Evolutionary conservation across 352 stramenopile species (phyloP), one percentile per base, ranked within the genome.

Genomic region (Phytopythium litorale): DNA sequence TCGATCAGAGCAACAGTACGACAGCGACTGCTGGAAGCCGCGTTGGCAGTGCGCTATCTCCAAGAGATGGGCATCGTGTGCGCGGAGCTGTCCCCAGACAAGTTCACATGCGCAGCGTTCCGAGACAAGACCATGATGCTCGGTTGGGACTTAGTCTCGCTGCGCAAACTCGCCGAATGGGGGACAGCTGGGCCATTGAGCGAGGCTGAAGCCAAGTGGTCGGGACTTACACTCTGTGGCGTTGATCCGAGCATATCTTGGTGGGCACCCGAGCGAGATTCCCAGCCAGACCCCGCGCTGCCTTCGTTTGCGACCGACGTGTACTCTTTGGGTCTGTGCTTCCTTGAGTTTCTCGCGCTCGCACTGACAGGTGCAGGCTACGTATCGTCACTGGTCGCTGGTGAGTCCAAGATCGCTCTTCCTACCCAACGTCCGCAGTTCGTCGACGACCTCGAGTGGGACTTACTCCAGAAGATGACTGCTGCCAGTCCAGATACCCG

Each of bases 401-500:
- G 7, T 19, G 19, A 16, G 7, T 21, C 40, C 40, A 21, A 19
- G 15, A 21, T 45, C n/a, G 40, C 40, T 45, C 16, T 45, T 21
- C 65, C 65, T 37, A 32, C n/a, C 11, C 28, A 50, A 1, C 13
- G 53, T 7, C 61, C 68, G 46, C 38, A n/a, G 21, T 75, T 72
- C 25, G 16, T 72, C 18, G 51, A 58, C 8, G 33, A 63, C 18
- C 40, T 42, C 0, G 61, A 75, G 61, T 75, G 65, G 68, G 57
- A 67, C 33, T 56, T 75, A 28, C 46, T 75, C 33, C n/a, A 70
- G 57, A 25, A 45, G 35, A 75, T 72, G 68, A 72, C 61, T 49
- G 55, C 55, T 23, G 59, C 30, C 9, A 49, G 21, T 16, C 61
- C 61, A 19, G 43, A 52, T 3, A 48, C 35, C 33, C 35, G 62